Evolutionary conservation across 2,329 filamentous ascomycete genomes (phyloP).

Genomic region (Talaromyces sp.): DNA sequence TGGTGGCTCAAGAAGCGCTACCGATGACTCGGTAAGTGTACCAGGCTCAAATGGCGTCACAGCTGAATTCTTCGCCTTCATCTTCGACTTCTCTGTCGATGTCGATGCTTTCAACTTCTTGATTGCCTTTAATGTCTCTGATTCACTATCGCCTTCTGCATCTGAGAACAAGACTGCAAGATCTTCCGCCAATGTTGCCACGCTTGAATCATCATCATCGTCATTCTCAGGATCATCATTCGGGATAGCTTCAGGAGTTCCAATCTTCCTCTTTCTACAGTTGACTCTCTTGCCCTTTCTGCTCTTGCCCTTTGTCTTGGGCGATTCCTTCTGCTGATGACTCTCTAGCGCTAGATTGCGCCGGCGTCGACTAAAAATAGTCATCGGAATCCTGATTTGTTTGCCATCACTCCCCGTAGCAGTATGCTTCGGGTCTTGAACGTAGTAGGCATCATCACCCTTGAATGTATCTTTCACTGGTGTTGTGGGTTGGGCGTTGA

Average conservation of each 20-base stretch:
- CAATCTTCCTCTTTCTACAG: constrained; percentile 1
- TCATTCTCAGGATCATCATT: constrained; percentile 23
- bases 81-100: neutral
- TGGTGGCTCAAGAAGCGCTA: constrained; percentile 65
- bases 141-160: constrained; percentile 22
- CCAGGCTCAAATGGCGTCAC: constrained; percentile 66
- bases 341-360: constrained; percentile 21
- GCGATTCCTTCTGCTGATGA: constrained; percentile 15
- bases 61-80: constrained; percentile 16
- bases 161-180: constrained; percentile 39
- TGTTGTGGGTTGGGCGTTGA: neutral
- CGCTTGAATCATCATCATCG: constrained; percentile 38
- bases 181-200: constrained; percentile 51
- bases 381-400: constrained; percentile 51
- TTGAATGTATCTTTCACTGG: neutral
- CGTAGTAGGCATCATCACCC: constrained; percentile 25
- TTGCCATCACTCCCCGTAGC: constrained; percentile 39
- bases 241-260: constrained; percentile 11
- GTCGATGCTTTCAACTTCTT: neutral
- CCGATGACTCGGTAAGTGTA: constrained; percentile 56
- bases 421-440: constrained; percentile 36
- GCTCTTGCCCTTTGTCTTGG: constrained; percentile 17
- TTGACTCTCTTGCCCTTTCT: constrained; percentile 2
- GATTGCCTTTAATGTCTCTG: constrained; percentile 14
- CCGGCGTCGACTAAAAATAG: constrained; percentile 47